Conservation (phyloP, 1,284 basidiomycete genomes). For the Heterobasidion occidentale region DNA sequence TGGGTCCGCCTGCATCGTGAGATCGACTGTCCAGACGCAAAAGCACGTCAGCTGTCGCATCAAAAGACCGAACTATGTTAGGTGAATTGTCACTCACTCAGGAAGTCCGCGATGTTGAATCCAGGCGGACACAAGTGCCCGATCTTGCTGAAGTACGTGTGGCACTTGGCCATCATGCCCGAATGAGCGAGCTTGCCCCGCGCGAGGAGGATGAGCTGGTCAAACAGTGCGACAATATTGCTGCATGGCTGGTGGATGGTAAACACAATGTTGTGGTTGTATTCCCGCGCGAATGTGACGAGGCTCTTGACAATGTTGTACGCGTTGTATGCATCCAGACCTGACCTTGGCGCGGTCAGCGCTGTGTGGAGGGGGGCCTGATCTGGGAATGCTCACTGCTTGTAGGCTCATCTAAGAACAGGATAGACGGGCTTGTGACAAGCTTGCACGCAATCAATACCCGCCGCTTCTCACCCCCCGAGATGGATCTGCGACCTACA, state of each 20-base stretch:
- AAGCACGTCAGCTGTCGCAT: slow-evolving; percentile 2
- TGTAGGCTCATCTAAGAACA: slow-evolving; percentile 96
- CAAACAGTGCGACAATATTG: slow-evolving; percentile 94
- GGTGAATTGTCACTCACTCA: slow-evolving; percentile 51
- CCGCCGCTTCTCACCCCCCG: slow-evolving; percentile 94
- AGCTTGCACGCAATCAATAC: slow-evolving; percentile 98
- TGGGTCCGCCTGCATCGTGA: slow-evolving; percentile 73
- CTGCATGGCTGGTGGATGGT: slow-evolving; percentile 97
- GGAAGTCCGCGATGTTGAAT: slow-evolving; percentile 94
- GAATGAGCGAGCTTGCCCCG: slow-evolving; percentile 81
- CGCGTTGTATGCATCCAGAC: slow-evolving; percentile 92
- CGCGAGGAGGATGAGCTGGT: slow-evolving; percentile 83
- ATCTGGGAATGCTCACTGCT: slow-evolving; percentile 50
- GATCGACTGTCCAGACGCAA: slow-evolving; percentile 49
- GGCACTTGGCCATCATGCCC: slow-evolving; percentile 67
- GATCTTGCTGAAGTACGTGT: slow-evolving; percentile 74
- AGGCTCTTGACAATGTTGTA: slow-evolving; percentile 90
- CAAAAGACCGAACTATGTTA: neutral
- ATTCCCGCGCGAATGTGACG: slow-evolving; percentile 78
- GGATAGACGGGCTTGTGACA: slow-evolving; percentile 90
- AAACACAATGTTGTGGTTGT: slow-evolving; percentile 92
- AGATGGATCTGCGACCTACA: slow-evolving; percentile 76
- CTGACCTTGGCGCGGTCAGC: slow-evolving; percentile 26
- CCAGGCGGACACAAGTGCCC: slow-evolving; percentile 88
- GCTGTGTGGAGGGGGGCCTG: neutral